Base-by-base conservation (phyloP, 345 rosid species). In the Linum trigynum region DNA sequence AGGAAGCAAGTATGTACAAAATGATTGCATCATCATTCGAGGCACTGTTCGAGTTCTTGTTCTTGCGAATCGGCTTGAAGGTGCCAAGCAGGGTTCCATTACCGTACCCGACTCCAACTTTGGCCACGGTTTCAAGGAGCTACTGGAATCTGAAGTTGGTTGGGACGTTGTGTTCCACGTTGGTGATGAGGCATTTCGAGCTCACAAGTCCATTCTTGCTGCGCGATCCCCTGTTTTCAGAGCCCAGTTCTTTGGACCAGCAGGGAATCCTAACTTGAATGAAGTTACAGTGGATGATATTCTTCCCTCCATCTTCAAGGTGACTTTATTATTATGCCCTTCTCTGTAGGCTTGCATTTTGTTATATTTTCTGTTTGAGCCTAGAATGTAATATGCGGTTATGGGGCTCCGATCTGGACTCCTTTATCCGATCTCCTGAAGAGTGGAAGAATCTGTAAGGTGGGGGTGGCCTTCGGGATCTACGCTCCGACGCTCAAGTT, bases 161-260 rank as follows among this genome's bases (percentile, higher is more conserved):
- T 84, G 91, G 42, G 96, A 95, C 76, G 67, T 95, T 65, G 73
- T 57, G 72, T 87, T 95, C 53, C 79, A 81, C 72, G 91, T 95
- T 62, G 90, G 89, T 1, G 90, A 87, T 64, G 91, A 89, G 78
- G 81, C 74, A 6, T 87, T 78, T 76, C 82, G 76, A 78, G 98
- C 98, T 62, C 98, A 91, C 62, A 95, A 87, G 67, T 72, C 87
- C 77, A 79, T 95, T 59, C 95, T 95, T 42, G 92, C 96, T 5
- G 91, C 94, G 55, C 95, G 99, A 37, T 91, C 99, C 2, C 96
- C 91, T 32, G 98, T 95, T 43, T 95, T 95, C 70, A 83, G 81
- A 79, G 98, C 98, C n/a, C 98, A 91, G 39, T 90, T 91, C 76
- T 91, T 82, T 70, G 96, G 99, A 71, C 91, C 82, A 58, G 76